Base-by-base conservation (phyloP, 805 yeast genomes). In the Saturnispora ahearnii region DNA sequence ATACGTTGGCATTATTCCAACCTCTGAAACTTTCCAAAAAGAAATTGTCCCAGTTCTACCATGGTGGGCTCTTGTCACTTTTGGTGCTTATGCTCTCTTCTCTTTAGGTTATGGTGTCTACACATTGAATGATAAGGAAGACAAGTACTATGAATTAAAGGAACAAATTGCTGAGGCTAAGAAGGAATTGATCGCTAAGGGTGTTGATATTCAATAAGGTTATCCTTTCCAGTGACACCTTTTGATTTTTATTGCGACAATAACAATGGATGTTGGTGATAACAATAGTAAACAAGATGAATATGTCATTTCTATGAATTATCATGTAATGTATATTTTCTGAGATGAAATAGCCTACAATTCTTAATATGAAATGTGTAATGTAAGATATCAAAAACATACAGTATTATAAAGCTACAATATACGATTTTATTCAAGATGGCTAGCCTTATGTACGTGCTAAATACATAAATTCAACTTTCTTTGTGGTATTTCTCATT, bases 91-190 rank as follows among this genome's bases (percentile, higher is more conserved):
- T 59, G 80, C 88, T 15, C 71, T 82, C 59, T 82, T 76, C 46
- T 76, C 84, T 15, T 71, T 82, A 52, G 89, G 89, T 45, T 76
- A 76, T 71, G 87, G 85, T 45, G 82, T 82, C 13, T 67, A 71
- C 59, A 77, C 87, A 1, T 81, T 82, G 70, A 81, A 82, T 55
- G 86, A 82, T 68, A 82, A 83, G 64, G 81, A 80, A 55, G 83
- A 72, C 49, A 82, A 81, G 64, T 79, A 82, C 66, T 59, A 69
- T 55, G 88, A 82, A 62, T 73, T 82, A 59, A 69, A 79, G 61
- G 70, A 53, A 55, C 76, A 76, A 64, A 80, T 82, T 55, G 77
- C 71, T 42, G 82, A 78, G 62, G 89, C 89, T 53, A 81, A 77
- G 68, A 67, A 60, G 1, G 82, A 76, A 55, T 70, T 82, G 60